Evolutionary conservation across 768 basidiomycete species (phyloP).

Genomic region (Rhodotorula kratochvilovae): DNA sequence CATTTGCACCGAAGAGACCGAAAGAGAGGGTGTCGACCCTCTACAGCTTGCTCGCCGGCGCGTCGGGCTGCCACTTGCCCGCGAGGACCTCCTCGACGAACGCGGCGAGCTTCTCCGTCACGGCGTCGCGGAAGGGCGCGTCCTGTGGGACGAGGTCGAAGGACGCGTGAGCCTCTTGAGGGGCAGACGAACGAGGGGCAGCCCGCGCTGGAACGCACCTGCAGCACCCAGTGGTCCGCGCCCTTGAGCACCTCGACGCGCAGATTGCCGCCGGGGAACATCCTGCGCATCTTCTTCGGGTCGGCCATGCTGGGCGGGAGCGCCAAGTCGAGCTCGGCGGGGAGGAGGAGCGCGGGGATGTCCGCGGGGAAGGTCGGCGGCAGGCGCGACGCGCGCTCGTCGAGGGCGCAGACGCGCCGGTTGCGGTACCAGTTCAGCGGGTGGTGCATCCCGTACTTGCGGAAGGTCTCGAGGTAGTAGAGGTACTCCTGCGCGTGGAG

Average conservation of each 20-base stretch:
- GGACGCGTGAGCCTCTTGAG: neutral
- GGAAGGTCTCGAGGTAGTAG: constrained; percentile 25
- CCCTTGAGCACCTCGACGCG: constrained; percentile 13
- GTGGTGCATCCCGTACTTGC: constrained; percentile 8
- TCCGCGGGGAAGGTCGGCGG: constrained; percentile 19
- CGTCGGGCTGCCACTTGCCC: constrained; percentile 19
- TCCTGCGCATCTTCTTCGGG: neutral
- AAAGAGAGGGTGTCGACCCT: too few relatives aligned
- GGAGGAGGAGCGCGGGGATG: constrained; percentile 32
- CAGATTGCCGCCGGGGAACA: constrained; percentile 31
- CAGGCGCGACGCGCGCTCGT: constrained; percentile 18
- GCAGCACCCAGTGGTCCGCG: constrained; percentile 33
- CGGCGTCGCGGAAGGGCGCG: constrained; percentile 9
- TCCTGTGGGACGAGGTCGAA: constrained; percentile 8
- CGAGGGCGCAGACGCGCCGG: constrained; percentile 9
- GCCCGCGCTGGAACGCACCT: neutral
- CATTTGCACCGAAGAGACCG: too few relatives aligned
- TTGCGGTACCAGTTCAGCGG: constrained; percentile 38
- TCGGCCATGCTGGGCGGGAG: constrained; percentile 23
- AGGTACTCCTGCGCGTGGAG: constrained; percentile 19
- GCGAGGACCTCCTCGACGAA: constrained; percentile 22
- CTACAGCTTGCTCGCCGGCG: neutral
- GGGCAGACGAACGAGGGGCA: too few relatives aligned
- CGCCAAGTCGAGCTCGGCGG: constrained; percentile 26
- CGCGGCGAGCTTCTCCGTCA: constrained; percentile 20